These are phyloP conservation scores for Claviceps quebecensis DNA, from an alignment of 2,329 filamentous ascomycete genomes.

Conservation along the genomic window DNA sequence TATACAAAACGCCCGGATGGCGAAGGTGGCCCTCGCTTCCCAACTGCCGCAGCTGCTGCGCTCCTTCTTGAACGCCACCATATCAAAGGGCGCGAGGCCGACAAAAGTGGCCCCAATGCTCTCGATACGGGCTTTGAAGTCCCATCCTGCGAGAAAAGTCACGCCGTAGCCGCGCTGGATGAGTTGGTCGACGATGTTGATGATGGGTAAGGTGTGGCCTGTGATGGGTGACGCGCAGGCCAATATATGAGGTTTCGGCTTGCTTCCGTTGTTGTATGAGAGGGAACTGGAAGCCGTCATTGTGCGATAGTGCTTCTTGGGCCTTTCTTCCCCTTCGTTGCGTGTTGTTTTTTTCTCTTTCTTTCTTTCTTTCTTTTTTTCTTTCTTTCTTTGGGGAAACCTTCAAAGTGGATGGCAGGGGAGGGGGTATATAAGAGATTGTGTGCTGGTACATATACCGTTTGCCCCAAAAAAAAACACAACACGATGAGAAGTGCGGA, in stretches of 20 bases:
- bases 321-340: not conserved
- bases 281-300: not conserved
- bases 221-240: conserved; percentile 14
- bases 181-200: conserved; percentile 23
- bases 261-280: not conserved
- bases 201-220: conserved; percentile 18
- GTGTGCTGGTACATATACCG: too few species aligned
- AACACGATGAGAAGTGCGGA: too few species aligned
- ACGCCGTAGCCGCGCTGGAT: conserved; percentile 25
- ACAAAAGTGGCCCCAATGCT: not conserved
- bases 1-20: not conserved
- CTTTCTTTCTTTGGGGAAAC: not conserved
- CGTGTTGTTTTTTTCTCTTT: not conserved
- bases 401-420: too few species aligned
- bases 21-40: rapidly evolving
- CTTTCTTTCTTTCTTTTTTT: too few species aligned
- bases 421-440: too few species aligned
- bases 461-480: too few species aligned
- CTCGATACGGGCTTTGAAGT: conserved; percentile 17
- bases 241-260: conserved; percentile 16
- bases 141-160: conserved; percentile 25
- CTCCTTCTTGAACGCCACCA: not conserved
- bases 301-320: not conserved
- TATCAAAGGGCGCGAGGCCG: not conserved
- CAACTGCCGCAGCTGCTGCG: too few species aligned